phyloP scores from a whole-genome alignment of 352 stramenopile genomes.

The Pythium biforme region DNA sequence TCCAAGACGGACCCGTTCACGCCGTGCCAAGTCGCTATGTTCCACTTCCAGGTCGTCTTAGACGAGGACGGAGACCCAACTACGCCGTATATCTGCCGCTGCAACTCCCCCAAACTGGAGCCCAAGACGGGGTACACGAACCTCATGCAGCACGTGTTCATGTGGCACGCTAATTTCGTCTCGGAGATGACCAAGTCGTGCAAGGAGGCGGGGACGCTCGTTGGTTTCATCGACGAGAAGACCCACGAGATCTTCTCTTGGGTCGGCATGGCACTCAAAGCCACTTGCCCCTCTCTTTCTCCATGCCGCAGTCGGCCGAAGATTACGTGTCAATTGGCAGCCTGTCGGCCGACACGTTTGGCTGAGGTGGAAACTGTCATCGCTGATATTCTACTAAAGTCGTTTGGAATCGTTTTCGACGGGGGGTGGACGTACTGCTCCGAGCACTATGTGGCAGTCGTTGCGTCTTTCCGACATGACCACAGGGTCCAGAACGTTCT shows the following conservation, averaged over 20 bases:
- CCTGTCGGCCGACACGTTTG: no score
- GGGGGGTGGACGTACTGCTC: conserved; percentile 10
- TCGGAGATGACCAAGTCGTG: background rate
- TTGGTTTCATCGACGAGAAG: no score
- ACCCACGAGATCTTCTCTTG: no score
- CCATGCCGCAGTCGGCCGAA: no score
- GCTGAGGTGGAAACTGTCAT: background rate
- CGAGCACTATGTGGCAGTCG: conserved; percentile 15
- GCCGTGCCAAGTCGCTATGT: background rate
- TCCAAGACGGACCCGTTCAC: no score
- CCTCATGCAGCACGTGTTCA: background rate
- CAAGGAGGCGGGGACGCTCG: no score
- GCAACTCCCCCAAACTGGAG: background rate
- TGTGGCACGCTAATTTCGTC: background rate
- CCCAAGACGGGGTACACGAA: conserved; percentile 1
- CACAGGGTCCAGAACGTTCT: conserved; percentile 3
- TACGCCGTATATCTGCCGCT: background rate
- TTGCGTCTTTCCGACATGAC: conserved; percentile 13
- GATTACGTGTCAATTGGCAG: no score
- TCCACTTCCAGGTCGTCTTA: background rate
- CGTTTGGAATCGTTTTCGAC: conserved; percentile 19
- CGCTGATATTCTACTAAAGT: conserved; percentile 1
- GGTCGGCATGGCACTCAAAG: no score
- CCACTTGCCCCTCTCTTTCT: background rate
- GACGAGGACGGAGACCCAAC: background rate